Conservation (phyloP, 805 yeast genomes). For the Saccharomycopsis javanensis region DNA sequence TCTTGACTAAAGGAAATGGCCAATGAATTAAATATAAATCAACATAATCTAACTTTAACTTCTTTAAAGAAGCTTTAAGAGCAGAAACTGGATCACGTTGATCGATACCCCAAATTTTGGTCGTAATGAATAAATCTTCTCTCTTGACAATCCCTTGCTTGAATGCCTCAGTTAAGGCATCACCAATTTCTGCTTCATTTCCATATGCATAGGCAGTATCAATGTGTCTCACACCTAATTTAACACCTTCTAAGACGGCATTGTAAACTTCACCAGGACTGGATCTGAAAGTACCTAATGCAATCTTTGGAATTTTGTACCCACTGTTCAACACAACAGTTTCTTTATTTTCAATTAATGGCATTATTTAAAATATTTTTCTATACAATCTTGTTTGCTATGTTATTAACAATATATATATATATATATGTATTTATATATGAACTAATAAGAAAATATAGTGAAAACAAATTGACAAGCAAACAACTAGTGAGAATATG, state of each 20-base stretch:
- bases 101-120: constrained; percentile 47
- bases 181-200: constrained; percentile 46
- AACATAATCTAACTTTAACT: constrained; percentile 48
- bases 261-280: constrained; percentile 34
- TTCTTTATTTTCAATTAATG: constrained; percentile 11
- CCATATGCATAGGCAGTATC: constrained; percentile 60
- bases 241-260: constrained; percentile 38
- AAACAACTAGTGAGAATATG: neutral
- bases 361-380: neutral
- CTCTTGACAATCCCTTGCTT: constrained; percentile 24
- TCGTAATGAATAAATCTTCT: constrained; percentile 48
- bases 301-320: constrained; percentile 30
- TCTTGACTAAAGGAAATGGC: constrained; percentile 42
- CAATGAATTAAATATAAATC: constrained; percentile 62
- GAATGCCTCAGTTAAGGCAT: constrained; percentile 23
- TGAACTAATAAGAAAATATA: neutral
- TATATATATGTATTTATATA: neutral
- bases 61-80: constrained; percentile 39
- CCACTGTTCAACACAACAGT: constrained; percentile 21
- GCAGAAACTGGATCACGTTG: constrained; percentile 35
- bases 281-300: constrained; percentile 43
- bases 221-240: constrained; percentile 47
- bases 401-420: neutral
- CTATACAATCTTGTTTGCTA: neutral
- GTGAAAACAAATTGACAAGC: no score